A percentile compares a stretch with the other conserved stretches of the same genome.
Evolutionary conservation across 78 protist genomes (phyloP).

Genomic region (Monosiga brevicollis): DNA sequence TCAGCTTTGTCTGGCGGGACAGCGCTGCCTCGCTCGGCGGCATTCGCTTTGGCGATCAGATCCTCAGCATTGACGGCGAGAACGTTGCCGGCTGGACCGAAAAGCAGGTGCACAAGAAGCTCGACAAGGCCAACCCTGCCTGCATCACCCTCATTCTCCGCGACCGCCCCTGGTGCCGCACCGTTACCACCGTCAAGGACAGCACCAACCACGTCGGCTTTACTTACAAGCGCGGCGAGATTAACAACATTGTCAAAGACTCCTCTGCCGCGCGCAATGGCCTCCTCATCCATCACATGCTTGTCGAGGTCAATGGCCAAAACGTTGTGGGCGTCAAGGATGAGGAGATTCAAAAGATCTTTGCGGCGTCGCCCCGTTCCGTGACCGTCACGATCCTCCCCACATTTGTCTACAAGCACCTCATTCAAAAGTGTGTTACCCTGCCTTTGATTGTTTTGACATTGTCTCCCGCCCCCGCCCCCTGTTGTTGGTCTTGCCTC

Average conservation of each 20-base stretch:
- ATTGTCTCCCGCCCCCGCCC: too few species aligned
- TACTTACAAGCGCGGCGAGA: neutral
- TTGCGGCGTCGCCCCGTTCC: neutral
- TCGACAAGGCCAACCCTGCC: neutral
- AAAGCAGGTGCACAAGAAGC: neutral
- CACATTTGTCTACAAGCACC: neutral
- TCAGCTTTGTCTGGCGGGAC: neutral
- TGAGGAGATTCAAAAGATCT: neutral
- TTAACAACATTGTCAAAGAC: neutral
- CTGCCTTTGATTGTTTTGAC: too few species aligned
- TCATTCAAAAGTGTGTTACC: slow-evolving; percentile 4
- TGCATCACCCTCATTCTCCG: neutral
- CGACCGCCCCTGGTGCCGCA: slow-evolving; percentile 17
- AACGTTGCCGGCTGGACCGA: slow-evolving; percentile 4
- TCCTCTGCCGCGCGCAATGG: slow-evolving; percentile 23
- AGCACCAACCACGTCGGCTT: neutral
- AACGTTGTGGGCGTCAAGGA: slow-evolving; percentile 7
- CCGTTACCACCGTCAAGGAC: slow-evolving; percentile 11
- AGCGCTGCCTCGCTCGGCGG: slow-evolving; percentile 13
- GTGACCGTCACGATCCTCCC: slow-evolving; percentile 23
- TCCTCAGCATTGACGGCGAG: slow-evolving; percentile 14
- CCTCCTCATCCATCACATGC: neutral
- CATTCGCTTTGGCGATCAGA: slow-evolving; percentile 17
- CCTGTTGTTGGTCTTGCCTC: too few species aligned
- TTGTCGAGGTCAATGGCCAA: slow-evolving; percentile 12